Evolutionary conservation across 179 eudicot species (phyloP).

Genomic region (Heliamphora pulchella): DNA sequence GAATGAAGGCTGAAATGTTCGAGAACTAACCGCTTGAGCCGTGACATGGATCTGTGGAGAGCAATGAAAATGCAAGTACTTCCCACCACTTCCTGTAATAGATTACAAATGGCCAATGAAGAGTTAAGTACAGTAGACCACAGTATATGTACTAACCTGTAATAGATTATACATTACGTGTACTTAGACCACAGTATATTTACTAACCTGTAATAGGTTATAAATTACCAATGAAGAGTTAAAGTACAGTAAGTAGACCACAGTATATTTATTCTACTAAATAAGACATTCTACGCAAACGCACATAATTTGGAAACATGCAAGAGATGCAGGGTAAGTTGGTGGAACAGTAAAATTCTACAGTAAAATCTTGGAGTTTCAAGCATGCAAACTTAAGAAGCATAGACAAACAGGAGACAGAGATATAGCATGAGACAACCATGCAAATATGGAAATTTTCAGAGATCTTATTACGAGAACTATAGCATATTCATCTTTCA

Average conservation of each 20-base stretch:
- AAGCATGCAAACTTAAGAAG: not conserved
- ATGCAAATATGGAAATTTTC: not conserved
- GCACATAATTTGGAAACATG: not conserved
- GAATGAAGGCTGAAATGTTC: not conserved
- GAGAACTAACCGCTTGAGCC: conserved; percentile 66
- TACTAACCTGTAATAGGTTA: too few species aligned
- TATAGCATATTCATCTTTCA: too few species aligned
- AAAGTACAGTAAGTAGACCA: not conserved
- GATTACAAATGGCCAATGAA: not conserved
- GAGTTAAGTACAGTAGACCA: not conserved
- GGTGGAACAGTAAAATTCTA: not conserved
- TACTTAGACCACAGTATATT: too few species aligned
- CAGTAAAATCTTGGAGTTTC: not conserved
- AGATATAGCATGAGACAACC: not conserved
- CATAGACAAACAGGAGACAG: not conserved
- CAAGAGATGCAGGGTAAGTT: not conserved
- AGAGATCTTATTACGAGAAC: too few species aligned
- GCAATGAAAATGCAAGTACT: conserved; percentile 79
- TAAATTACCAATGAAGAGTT: too few species aligned
- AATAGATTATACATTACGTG: too few species aligned
- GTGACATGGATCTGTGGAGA: conserved; percentile 83
- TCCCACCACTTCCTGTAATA: conserved; percentile 73
- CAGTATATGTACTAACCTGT: not conserved
- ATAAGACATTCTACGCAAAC: not conserved
- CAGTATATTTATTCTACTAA: not conserved